These are phyloP conservation scores for Alternaria gaisen DNA, from an alignment of 2,329 filamentous ascomycete genomes.

Conservation along the genomic window DNA sequence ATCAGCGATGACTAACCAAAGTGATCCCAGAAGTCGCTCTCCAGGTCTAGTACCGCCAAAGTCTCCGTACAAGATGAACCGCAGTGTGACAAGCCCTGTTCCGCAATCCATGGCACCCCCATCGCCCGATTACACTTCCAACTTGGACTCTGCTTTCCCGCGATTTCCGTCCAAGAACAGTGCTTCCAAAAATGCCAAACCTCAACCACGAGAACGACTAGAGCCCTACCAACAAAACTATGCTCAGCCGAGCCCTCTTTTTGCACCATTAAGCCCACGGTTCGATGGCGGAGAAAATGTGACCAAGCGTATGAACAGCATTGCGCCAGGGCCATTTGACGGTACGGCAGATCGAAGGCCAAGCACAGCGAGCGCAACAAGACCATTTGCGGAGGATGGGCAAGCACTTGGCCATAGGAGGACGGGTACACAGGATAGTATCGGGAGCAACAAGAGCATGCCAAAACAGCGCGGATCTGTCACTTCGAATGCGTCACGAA, in stretches of 20 bases:
- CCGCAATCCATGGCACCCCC: conserved; percentile 44
- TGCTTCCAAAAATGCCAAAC: conserved; percentile 34
- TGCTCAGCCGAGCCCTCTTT: conserved; percentile 47
- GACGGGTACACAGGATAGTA: conserved; percentile 48
- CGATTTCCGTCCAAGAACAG: conserved; percentile 58
- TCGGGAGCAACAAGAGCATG: conserved; percentile 38
- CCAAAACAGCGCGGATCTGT: conserved; percentile 39
- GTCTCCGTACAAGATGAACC: conserved; percentile 42
- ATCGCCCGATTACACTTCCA: conserved; percentile 44
- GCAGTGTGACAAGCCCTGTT: conserved; percentile 48
- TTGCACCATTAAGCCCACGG: conserved; percentile 61
- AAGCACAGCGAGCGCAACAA: conserved; percentile 48
- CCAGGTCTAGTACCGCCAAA: conserved; percentile 35
- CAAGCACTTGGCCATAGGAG: conserved; percentile 46
- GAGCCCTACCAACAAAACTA: conserved; percentile 43
- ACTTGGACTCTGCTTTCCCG: conserved; percentile 63
- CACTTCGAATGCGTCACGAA: conserved; percentile 41
- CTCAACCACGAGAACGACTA: conserved; percentile 32
- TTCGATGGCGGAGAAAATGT: conserved; percentile 56
- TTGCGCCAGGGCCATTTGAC: conserved; percentile 73
- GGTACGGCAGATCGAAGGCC: conserved; percentile 47
- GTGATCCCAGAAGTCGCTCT: conserved; percentile 34
- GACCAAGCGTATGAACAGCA: conserved; percentile 70
- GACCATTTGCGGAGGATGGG: conserved; percentile 30
- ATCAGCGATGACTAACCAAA: conserved; percentile 41